Evolutionary conservation across 441 rosid genomes (phyloP), one percentile per base, ranked within the genome.

Genomic region (Theobroma grandiflorum): DNA sequence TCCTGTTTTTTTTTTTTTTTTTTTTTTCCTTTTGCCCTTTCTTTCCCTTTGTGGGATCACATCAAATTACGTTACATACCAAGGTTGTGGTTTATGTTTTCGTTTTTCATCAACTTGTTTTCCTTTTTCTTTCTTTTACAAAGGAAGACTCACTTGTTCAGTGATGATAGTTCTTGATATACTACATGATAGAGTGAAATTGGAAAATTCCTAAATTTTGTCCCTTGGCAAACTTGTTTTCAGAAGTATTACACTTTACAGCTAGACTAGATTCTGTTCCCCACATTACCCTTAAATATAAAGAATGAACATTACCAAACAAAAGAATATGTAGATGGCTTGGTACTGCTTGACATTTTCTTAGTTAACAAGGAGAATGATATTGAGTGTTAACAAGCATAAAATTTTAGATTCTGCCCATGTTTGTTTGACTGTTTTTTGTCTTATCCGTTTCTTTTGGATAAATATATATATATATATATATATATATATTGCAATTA

Each of bases 191-290:
- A 10, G 79, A 80, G 75, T 74, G 82, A 47, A 20, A 80, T 26
- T 20, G 63, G 52, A 67, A 80, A 79, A 37, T 20, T 80, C 22
- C 59, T 75, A 75, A 22, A 15, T 74, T 74, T 74, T 74, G 75
- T 31, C 37, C 35, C 16, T 63, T 49, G 49, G 16, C 57, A 1
- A 42, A 40, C 1, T 26, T 14, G 8, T 22, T n/a, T 22, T 58
- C 20, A 58, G 63, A 58, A 58, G 63, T 8, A 20, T 20, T 20
- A 57, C 31, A 55, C 43, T 37, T 22, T 59, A 9, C 16, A 37
- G 50, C 50, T 26, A 26, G 31, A 26, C 31, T 26, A 26, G 31
- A 26, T 26, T 26, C 31, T 26, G 31, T 26, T 26, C 31, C 31
- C 31, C 31, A 26, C 31, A 26, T 26, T 26, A 26, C 31, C 31